Conservation (phyloP, 2,329 filamentous ascomycete genomes). For the Ascochyta fabae region DNA sequence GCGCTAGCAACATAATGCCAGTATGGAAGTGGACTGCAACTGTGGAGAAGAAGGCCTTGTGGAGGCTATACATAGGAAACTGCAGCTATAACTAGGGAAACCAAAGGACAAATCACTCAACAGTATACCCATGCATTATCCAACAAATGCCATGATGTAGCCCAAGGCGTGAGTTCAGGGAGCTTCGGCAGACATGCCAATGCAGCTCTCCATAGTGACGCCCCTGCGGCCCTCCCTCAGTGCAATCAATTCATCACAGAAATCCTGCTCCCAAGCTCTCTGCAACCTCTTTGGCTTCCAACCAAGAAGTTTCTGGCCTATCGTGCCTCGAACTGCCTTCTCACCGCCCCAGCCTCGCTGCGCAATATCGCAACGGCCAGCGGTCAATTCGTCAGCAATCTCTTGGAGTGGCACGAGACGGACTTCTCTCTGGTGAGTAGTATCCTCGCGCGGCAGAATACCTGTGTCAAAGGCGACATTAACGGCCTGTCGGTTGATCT, state of each 20-base stretch:
- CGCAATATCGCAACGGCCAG: constrained; percentile 18
- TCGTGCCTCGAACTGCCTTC: constrained; percentile 21
- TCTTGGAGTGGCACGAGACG: constrained; percentile 15
- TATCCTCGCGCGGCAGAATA: constrained; percentile 19
- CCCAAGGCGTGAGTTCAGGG: neutral
- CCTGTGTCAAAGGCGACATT: constrained; percentile 25
- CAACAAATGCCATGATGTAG: neutral
- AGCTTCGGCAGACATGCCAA: constrained; percentile 6
- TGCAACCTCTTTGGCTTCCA: constrained; percentile 21
- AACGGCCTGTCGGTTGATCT: constrained; percentile 20
- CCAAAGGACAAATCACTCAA: neutral
- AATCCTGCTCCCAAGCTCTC: constrained; percentile 23
- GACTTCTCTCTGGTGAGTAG: constrained; percentile 23
- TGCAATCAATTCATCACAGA: constrained; percentile 23
- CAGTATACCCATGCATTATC: neutral
- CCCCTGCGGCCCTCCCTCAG: constrained; percentile 18
- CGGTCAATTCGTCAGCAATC: constrained; percentile 22
- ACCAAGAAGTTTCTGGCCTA: constrained; percentile 18
- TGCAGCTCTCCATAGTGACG: constrained; percentile 18
- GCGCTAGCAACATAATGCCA: no score
- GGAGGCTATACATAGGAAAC: no score
- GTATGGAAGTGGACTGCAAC: no score
- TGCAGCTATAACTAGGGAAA: neutral
- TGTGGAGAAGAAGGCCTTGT: no score
- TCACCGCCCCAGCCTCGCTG: constrained; percentile 23